These are phyloP conservation scores for Fusarium nisikadoi DNA, from an alignment of 2,329 filamentous ascomycete species.

Conservation along the genomic window DNA sequence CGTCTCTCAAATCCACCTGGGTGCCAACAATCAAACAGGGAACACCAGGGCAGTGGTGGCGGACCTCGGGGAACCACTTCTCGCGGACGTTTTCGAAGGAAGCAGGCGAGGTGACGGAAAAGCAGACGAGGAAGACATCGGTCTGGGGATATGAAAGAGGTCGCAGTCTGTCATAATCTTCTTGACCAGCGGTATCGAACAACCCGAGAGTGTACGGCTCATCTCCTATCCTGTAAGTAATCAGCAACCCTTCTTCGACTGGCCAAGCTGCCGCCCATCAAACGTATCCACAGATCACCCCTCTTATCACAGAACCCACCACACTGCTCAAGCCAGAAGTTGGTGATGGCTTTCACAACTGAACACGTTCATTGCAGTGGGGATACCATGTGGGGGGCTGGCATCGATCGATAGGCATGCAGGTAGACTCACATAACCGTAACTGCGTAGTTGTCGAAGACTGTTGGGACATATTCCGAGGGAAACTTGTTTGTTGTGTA, in stretches of 20 bases:
- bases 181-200: slow-evolving; percentile 98
- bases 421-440: slow-evolving; percentile 90
- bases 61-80: slow-evolving; percentile 99
- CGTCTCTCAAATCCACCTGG: slow-evolving; percentile 94
- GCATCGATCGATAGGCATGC: slow-evolving; percentile 26
- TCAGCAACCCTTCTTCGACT: slow-evolving; percentile 28
- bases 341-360: slow-evolving; percentile 6
- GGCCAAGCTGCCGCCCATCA: not conserved
- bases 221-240: slow-evolving; percentile 85
- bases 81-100: slow-evolving; percentile 99
- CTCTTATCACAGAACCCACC: not conserved
- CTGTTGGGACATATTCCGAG: slow-evolving; percentile 98
- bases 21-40: slow-evolving; percentile 98
- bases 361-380: slow-evolving; percentile 20
- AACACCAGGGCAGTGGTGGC: slow-evolving; percentile 97
- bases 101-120: slow-evolving; percentile 95
- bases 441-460: slow-evolving; percentile 99
- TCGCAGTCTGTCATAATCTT: slow-evolving; percentile 98
- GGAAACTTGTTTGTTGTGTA: slow-evolving; percentile 99
- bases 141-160: slow-evolving; percentile 98
- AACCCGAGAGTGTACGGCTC: slow-evolving; percentile 97
- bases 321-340: slow-evolving; percentile 1
- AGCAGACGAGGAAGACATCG: slow-evolving; percentile 98
- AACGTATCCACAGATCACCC: slow-evolving; percentile 2
- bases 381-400: slow-evolving; percentile 23